Evolutionary conservation across 139 green algal species (phyloP), one percentile per base, ranked within the genome.

Genomic region (Coccomyxa sp.): DNA sequence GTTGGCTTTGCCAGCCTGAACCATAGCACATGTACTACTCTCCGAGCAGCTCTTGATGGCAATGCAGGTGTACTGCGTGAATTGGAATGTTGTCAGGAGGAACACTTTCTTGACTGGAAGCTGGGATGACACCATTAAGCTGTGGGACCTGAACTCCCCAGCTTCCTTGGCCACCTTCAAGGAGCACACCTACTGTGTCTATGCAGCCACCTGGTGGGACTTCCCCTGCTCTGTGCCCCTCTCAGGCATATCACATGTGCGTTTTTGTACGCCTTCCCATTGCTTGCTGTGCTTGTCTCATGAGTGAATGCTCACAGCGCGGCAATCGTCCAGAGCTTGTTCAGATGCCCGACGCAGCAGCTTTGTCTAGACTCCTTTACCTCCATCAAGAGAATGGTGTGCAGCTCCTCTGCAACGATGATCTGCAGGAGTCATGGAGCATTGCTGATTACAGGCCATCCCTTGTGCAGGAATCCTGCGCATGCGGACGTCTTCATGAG

Each of bases 101-200:
- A 94, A 98, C 75, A 73, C 90, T 70, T 98, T 99, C 83, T 82
- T 99, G 8, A 94, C 81, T 74, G 89, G 85, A 14, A 94, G 86
- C 12, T 99, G 96, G 96, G 96, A 99, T 82, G 95, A 98, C 89
- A 96, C 87, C 7, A 84, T 98, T 50, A 98, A 98, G 88, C 84
- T 99, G 37, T 99, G 94, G 94, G 92, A 79, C 35, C 69, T 97
- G n/a, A 70, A 81, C 0, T 54, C 82, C 10, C 86, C 82, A 70
- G 70, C 55, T 8, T 90, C 89, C 0, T 78, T 95, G 81, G 83
- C 86, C 55, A 96, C 93, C 0, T 97, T 97, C 87, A 68, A 79
- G 0, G 92, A 91, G 27, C 96, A 99, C 88, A 93, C 91, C 0
- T 99, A 99, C 85, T 99, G 95, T 82, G 94, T 99, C n/a, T 99